These are phyloP conservation scores for Ophiostoma perfectum DNA, from an alignment of 2,329 filamentous ascomycete species.

Conservation along the genomic window DNA sequence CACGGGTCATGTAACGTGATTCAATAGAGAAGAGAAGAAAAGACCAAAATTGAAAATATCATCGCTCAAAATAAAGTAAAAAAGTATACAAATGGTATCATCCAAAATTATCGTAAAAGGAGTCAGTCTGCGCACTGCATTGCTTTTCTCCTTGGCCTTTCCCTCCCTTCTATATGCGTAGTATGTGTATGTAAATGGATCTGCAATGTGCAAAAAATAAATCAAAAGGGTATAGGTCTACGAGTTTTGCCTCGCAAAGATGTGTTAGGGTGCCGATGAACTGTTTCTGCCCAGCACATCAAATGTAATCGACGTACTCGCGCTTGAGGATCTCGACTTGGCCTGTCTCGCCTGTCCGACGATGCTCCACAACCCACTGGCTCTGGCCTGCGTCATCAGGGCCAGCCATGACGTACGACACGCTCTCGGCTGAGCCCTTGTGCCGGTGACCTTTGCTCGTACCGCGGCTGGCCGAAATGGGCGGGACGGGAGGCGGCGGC, in stretches of 20 bases:
- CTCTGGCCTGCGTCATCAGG: conserved; percentile 54
- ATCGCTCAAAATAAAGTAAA: not conserved
- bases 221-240: conserved; percentile 2
- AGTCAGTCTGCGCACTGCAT: not conserved
- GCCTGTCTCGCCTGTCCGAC: conserved; percentile 60
- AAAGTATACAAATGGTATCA: not conserved
- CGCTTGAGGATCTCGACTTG: conserved; percentile 60
- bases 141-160: not conserved
- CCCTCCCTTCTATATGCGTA: not conserved
- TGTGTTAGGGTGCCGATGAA: not conserved
- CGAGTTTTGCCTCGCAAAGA: not conserved
- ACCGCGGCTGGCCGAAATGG: conserved; percentile 29
- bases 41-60: not conserved
- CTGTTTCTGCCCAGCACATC: not conserved
- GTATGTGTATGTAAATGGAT: not conserved
- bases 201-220: not conserved
- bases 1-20: too few relatives aligned
- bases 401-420: conserved; percentile 30
- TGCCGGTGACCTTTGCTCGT: conserved; percentile 41
- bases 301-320: conserved; percentile 56
- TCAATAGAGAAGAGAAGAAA: too few relatives aligned
- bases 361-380: conserved; percentile 64
- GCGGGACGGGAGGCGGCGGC: conserved; percentile 16
- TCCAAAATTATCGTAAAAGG: conserved; percentile 1
- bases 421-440: conserved; percentile 1